These are phyloP conservation scores for Pyracantha coccinea DNA, from an alignment of 331 rosid genomes.

Conservation along the genomic window DNA sequence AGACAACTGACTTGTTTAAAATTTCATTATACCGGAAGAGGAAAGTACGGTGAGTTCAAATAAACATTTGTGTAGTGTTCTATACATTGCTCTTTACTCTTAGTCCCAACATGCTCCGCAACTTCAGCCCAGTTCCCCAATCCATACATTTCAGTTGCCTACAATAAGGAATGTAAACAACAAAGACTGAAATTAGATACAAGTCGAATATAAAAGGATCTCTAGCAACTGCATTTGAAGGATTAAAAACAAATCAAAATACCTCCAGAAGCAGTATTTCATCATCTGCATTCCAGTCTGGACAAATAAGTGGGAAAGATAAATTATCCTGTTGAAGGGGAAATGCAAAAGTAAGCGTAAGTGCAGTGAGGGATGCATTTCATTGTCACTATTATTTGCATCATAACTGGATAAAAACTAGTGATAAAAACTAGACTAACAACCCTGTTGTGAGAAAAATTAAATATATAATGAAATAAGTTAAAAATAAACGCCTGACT, in stretches of 20 bases:
- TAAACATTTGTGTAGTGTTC: constrained; percentile 75
- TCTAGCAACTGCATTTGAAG: not conserved
- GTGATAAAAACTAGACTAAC: not conserved
- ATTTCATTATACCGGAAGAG: constrained; percentile 75
- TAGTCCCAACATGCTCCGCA: constrained; percentile 99
- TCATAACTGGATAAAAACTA: not conserved
- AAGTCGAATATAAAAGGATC: not conserved
- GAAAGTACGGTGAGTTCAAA: constrained; percentile 72
- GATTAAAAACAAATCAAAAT: constrained; percentile 12
- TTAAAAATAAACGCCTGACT: not conserved
- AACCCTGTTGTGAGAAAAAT: not conserved
- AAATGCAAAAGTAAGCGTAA: constrained; percentile 13
- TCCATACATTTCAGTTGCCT: constrained; percentile 99
- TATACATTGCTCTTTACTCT: constrained; percentile 88
- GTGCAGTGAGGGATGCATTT: not conserved
- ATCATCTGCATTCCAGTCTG: constrained; percentile 98
- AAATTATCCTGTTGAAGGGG: constrained; percentile 69
- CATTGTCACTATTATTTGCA: not conserved
- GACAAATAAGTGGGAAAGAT: constrained; percentile 88
- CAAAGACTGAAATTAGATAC: not conserved
- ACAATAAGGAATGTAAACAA: constrained; percentile 16
- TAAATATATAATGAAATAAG: not conserved
- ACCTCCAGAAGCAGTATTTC: constrained; percentile 97
- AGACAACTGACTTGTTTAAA: constrained; percentile 14
- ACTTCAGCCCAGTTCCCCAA: constrained; percentile 96